phyloP scores from a whole-genome alignment of 179 eudicot species.

The Heliamphora pulchella region DNA sequence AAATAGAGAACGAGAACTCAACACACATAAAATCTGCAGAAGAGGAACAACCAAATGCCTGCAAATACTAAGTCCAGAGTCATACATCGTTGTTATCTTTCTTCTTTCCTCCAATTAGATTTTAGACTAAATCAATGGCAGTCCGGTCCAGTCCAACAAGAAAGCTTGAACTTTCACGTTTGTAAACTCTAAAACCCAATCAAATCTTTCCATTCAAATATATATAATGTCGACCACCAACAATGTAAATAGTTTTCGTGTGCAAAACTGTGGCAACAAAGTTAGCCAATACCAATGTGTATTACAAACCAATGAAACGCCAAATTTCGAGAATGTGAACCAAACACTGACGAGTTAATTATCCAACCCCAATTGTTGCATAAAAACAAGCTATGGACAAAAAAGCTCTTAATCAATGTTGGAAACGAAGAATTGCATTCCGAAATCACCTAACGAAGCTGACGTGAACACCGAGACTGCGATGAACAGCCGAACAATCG shows the following conservation, averaged over 20 bases:
- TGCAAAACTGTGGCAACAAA: neutral
- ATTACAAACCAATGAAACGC: neutral
- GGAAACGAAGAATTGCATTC: neutral
- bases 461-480: constrained; percentile 85
- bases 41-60: too few relatives aligned
- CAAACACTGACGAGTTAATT: neutral
- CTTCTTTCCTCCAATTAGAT: too few relatives aligned
- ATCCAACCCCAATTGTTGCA: neutral
- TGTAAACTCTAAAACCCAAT: neutral
- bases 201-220: too few relatives aligned
- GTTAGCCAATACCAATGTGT: neutral
- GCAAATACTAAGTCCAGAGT: too few relatives aligned
- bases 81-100: too few relatives aligned
- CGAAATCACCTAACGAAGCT: constrained; percentile 41
- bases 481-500: constrained; percentile 83
- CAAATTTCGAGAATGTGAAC: neutral
- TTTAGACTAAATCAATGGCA: neutral
- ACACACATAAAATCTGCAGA: too few relatives aligned
- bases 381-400: neutral
- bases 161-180: neutral
- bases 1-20: too few relatives aligned
- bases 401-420: neutral
- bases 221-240: neutral
- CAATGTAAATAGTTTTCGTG: neutral
- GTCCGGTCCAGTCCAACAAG: neutral